Evolutionary conservation across 306 rosid species (phyloP).

Genomic region (Mimosa bimucronata): DNA sequence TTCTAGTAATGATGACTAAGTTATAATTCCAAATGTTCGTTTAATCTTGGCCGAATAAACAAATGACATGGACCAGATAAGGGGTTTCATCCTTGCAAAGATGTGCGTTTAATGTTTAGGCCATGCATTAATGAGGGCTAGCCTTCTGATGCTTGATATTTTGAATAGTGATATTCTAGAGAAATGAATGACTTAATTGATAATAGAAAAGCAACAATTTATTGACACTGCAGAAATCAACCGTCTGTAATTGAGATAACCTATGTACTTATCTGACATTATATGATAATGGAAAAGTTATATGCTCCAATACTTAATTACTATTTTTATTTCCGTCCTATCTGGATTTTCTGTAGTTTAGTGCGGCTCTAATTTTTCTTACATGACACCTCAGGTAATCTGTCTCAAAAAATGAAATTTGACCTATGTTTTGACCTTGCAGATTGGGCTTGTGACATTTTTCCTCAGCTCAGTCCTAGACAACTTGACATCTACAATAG

Average conservation of each 20-base stretch:
- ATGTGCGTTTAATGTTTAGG: background rate
- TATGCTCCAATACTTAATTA: background rate
- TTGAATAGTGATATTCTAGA: background rate
- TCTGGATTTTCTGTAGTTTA: conserved; percentile 18
- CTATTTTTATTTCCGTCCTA: background rate
- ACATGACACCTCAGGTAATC: background rate
- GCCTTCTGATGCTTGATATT: background rate
- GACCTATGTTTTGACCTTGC: conserved; percentile 43
- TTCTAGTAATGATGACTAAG: conserved; percentile 16
- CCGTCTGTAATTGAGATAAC: background rate
- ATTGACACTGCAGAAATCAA: background rate
- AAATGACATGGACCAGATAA: conserved; percentile 10
- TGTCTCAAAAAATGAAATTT: conserved; percentile 18
- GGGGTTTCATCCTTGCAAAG: background rate
- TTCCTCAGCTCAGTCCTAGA: conserved; percentile 87
- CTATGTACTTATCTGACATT: background rate
- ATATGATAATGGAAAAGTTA: background rate
- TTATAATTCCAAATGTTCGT: background rate
- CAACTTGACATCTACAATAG: conserved; percentile 93
- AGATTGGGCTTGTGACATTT: conserved; percentile 89
- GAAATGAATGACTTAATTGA: conserved; percentile 17
- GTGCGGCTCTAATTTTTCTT: conserved; percentile 9
- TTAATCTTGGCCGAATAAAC: conserved; percentile 1
- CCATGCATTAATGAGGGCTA: background rate
- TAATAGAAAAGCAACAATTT: background rate